phyloP scores from a whole-genome alignment of 140 eudicot genomes.

The Cichorium intybus region DNA sequence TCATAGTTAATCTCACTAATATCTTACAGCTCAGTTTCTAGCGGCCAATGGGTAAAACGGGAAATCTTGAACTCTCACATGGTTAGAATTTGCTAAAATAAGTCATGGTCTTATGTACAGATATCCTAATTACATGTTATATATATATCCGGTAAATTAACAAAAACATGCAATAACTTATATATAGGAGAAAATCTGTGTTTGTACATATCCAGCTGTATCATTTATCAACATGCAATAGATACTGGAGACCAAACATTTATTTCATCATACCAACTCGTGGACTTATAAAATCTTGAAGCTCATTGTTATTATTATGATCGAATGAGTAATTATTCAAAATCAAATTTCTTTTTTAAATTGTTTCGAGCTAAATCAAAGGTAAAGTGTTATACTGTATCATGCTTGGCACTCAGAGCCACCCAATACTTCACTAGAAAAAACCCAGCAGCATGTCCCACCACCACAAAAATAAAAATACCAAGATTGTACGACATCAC shows the following conservation, averaged over 20 bases:
- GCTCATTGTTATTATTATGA: neutral
- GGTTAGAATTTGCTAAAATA: no score
- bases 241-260: neutral
- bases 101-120: neutral
- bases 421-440: slow-evolving; percentile 26
- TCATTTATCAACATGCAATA: no score
- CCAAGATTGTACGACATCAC: slow-evolving; percentile 72
- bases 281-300: neutral
- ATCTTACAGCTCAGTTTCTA: no score
- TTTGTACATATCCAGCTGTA: neutral
- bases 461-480: slow-evolving; percentile 49
- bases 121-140: neutral
- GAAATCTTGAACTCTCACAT: no score
- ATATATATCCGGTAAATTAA: neutral
- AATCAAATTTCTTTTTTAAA: neutral
- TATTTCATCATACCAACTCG: neutral
- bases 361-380: neutral
- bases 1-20: no score
- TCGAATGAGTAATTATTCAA: neutral
- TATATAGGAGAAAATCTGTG: neutral
- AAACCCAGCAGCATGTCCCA: slow-evolving; percentile 60
- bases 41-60: no score
- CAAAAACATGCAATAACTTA: neutral
- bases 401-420: slow-evolving; percentile 23
- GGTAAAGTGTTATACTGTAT: neutral